Evolutionary conservation across 2,329 filamentous ascomycete species (phyloP), one percentile per base, ranked within the genome.

Genomic region (Diaporthe eres): DNA sequence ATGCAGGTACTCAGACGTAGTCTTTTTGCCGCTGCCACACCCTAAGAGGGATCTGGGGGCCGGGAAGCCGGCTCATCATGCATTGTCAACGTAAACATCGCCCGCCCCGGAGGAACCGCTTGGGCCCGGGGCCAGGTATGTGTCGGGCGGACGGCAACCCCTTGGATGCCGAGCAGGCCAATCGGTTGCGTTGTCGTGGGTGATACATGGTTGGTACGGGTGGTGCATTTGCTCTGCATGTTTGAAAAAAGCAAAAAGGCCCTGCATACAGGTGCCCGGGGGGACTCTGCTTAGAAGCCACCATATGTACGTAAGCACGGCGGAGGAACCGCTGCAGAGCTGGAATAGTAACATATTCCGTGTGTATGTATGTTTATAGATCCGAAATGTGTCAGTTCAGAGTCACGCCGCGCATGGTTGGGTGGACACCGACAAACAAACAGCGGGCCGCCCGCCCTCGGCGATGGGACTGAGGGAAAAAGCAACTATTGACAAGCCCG

Each of bases 401-500:
- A 17, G 12, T n/a, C 12, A 53, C 25, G 13, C 44, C 42, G 17
- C 3, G 12, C 31, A 12, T 7, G 42, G 28, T 31, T 13, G 25
- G 19, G 39, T 63, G 37, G 22, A 53, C 28, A 37, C 47, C 31
- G 28, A 49, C 31, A 25, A 25, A 49, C 19, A n/a, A 25, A 39
- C 63, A 53, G 28, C 47, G 22, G 65, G 44, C 47, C 22, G 22
- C 13, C 13, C 31, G 22, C 7, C 31, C 13, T 68, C 65, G 65
- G 47, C 65, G 65, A 68, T 15, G 6, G 22, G 19, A 1, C 7
- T 22, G 13, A 1, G n/a, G 17, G 49, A 55, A 39, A 25, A 70
- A 70, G 65, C 65, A 70, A 70, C 49, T 28, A 70, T 31, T 55
- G 65, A 55, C 34, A 70, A 70, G 65, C 65, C 65, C 65, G 22